Conservation (phyloP, 371 early-diverging fungal species). For the Actinomucor elegans region DNA sequence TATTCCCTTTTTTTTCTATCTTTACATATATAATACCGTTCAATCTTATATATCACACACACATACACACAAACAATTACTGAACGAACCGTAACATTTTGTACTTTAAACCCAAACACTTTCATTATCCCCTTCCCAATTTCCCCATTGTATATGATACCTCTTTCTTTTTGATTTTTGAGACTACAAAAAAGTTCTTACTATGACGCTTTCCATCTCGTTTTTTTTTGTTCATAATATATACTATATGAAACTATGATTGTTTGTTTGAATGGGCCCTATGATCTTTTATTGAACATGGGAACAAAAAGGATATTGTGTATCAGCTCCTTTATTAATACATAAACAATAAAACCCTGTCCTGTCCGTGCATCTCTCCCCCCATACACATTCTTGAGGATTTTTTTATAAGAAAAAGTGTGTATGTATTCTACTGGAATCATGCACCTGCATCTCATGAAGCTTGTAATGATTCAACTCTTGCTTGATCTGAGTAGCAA, state of each 20-base stretch:
- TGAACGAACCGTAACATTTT: too few species aligned
- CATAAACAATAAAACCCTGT: too few species aligned
- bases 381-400: background rate
- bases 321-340: background rate
- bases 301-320: background rate
- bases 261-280: too few species aligned
- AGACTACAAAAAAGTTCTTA: background rate
- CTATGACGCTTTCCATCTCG: background rate
- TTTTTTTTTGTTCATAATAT: background rate
- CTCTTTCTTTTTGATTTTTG: background rate
- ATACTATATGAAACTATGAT: background rate
- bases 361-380: background rate
- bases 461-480: constrained; percentile 74
- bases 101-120: background rate
- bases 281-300: background rate
- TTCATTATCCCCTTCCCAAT: background rate
- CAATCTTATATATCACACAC: constrained; percentile 3
- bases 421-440: constrained; percentile 62
- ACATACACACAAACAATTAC: background rate
- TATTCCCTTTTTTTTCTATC: background rate
- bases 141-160: background rate
- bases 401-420: constrained; percentile 63
- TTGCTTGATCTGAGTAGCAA: constrained; percentile 67
- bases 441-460: constrained; percentile 74
- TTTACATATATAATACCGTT: background rate